Evolutionary conservation across 2,329 filamentous ascomycete genomes (phyloP).

Genomic region (Ascochyta viciae-villosae): DNA sequence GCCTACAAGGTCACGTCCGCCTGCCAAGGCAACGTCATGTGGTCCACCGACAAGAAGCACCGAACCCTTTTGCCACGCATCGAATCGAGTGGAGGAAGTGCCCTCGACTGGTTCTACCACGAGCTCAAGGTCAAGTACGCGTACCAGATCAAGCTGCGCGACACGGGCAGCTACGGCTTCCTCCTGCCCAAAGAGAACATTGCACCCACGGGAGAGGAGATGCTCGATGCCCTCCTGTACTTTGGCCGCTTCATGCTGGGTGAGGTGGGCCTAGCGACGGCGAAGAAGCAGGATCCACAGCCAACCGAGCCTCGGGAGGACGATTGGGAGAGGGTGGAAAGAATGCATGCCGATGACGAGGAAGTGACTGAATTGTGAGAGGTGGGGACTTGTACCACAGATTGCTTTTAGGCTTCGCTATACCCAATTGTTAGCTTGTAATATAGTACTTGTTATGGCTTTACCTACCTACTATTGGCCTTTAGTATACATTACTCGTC

Average conservation of each 20-base stretch:
- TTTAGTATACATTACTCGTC: too few relatives aligned
- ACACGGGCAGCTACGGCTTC: conserved; percentile 94
- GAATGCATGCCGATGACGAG: neutral
- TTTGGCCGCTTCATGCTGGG: conserved; percentile 79
- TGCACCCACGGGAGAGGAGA: conserved; percentile 85
- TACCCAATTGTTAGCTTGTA: conserved; percentile 3
- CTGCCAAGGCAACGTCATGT: conserved; percentile 76
- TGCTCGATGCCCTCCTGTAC: conserved; percentile 82
- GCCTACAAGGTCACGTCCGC: conserved; percentile 76
- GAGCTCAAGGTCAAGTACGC: conserved; percentile 81
- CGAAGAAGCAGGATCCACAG: conserved; percentile 1
- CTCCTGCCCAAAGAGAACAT: conserved; percentile 87
- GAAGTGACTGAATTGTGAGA: conserved; percentile 6
- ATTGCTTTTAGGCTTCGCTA: conserved; percentile 1
- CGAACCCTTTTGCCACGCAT: conserved; percentile 60
- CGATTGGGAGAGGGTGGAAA: neutral
- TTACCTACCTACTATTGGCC: too few relatives aligned
- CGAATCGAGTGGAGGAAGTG: conserved; percentile 81
- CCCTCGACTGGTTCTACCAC: conserved; percentile 95
- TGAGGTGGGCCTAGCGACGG: conserved; percentile 42
- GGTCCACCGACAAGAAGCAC: conserved; percentile 41
- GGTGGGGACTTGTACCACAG: neutral
- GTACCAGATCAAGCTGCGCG: conserved; percentile 92
- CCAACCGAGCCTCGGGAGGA: neutral
- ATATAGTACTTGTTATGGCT: too few relatives aligned